Conservation (phyloP, 2,329 filamentous ascomycete genomes). For the Xylariaceae sp. region DNA sequence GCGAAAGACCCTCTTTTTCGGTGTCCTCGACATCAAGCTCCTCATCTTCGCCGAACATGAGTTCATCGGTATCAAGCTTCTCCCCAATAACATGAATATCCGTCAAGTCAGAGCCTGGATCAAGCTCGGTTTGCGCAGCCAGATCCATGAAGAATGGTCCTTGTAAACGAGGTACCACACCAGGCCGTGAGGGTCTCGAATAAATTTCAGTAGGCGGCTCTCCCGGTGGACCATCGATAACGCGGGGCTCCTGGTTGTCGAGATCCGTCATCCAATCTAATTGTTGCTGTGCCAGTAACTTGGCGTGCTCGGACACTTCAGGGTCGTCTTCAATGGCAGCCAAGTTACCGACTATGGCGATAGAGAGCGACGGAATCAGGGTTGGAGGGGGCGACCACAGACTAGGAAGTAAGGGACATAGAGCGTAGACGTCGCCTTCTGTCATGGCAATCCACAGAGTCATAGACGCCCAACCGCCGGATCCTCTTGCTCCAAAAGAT, state of each 20-base stretch:
- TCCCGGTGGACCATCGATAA: conserved; percentile 45
- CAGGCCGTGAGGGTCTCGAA: conserved; percentile 51
- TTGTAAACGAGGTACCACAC: conserved; percentile 54
- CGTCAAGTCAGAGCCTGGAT: conserved; percentile 51
- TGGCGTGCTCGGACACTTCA: conserved; percentile 46
- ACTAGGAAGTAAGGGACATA: conserved; percentile 82
- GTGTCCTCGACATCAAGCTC: conserved; percentile 52
- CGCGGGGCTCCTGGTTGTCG: conserved; percentile 55
- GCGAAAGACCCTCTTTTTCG: conserved; percentile 55
- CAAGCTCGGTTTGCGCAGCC: conserved; percentile 50
- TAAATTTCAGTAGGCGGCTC: conserved; percentile 53
- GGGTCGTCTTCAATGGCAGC: conserved; percentile 58
- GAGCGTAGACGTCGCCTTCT: conserved; percentile 85
- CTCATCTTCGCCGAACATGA: conserved; percentile 62
- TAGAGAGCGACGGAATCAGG: conserved; percentile 74
- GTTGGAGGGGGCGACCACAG: conserved; percentile 77
- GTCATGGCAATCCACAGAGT: conserved; percentile 96
- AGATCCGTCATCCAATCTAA: conserved; percentile 63
- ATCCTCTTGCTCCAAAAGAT: conserved; percentile 62
- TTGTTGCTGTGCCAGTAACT: conserved; percentile 57
- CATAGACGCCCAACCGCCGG: conserved; percentile 91
- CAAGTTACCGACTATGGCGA: conserved; percentile 73
- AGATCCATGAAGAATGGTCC: conserved; percentile 56
- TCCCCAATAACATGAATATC: conserved; percentile 60
- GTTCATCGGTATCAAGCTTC: conserved; percentile 53